A percentile compares a stretch with the other conserved stretches of the same genome.
phyloP scores from a whole-genome alignment of 202 grass and related monocot genomes.

The Zoysia matrella region DNA sequence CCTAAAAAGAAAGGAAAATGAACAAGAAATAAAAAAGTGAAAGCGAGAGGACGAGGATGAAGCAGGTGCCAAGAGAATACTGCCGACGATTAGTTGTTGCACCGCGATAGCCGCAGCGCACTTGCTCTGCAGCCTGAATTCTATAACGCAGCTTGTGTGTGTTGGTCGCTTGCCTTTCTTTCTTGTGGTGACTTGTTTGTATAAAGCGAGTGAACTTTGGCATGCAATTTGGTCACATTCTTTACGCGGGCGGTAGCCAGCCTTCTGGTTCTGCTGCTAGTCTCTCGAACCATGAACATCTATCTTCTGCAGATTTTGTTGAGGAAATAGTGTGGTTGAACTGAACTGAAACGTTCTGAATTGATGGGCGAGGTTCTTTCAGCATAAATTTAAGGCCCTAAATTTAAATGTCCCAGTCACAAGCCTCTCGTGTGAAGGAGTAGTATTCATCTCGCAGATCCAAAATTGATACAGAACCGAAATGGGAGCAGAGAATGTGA shows the following conservation, averaged over 20 bases:
- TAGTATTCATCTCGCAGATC: constrained; percentile 27
- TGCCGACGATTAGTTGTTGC: constrained; percentile 31
- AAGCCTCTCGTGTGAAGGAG: constrained; percentile 16
- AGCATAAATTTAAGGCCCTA: neutral
- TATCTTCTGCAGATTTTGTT: neutral
- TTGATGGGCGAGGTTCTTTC: neutral
- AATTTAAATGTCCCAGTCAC: constrained; percentile 6
- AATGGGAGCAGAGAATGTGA: constrained; percentile 1
- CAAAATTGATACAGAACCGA: neutral
- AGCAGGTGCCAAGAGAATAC: constrained; percentile 32
- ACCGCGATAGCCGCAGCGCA: neutral
- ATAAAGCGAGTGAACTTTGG: constrained; percentile 26
- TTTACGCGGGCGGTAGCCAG: neutral
- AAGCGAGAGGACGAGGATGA: constrained; percentile 8
- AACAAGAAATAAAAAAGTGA: neutral
- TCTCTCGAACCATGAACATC: neutral
- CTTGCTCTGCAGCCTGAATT: constrained; percentile 24
- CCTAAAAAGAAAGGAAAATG: neutral
- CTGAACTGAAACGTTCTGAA: neutral
- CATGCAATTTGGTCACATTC: constrained; percentile 22
- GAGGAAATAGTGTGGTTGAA: too few species aligned
- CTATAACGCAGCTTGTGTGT: constrained; percentile 27
- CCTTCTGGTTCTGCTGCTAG: constrained; percentile 17
- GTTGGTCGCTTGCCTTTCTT: constrained; percentile 47
- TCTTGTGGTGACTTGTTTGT: constrained; percentile 28